Conservation (phyloP, 108 stramenopile genomes). For the Cyclotella kingstonii region DNA sequence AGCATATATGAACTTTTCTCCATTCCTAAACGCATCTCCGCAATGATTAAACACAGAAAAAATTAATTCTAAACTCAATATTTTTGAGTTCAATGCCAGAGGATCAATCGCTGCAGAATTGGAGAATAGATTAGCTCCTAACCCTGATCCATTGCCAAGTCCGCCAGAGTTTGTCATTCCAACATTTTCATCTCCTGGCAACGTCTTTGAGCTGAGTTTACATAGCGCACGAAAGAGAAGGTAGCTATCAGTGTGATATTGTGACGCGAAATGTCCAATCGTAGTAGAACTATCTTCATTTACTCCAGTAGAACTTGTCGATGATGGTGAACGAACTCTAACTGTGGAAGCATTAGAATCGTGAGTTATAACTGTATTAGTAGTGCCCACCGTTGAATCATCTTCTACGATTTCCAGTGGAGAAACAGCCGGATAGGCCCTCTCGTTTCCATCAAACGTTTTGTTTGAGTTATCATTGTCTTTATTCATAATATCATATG, state of each 20-base stretch:
- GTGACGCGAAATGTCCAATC: slow-evolving; percentile 59
- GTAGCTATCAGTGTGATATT: slow-evolving; percentile 94
- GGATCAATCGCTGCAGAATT: slow-evolving; percentile 60
- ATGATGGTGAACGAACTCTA: not conserved
- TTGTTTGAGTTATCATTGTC: slow-evolving; percentile 15
- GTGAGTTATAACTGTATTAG: slow-evolving; percentile 14
- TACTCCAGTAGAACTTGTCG: slow-evolving; percentile 3
- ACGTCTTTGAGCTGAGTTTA: slow-evolving; percentile 87
- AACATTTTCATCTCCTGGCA: slow-evolving; percentile 66
- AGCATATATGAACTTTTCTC: slow-evolving; percentile 88
- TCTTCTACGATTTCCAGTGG: slow-evolving; percentile 4
- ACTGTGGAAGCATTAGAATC: slow-evolving; percentile 9
- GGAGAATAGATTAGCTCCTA: slow-evolving; percentile 42
- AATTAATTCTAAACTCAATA: slow-evolving; percentile 92
- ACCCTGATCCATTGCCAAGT: slow-evolving; percentile 3
- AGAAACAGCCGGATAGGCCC: not conserved
- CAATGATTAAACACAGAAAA: slow-evolving; percentile 82
- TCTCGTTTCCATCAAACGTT: not conserved
- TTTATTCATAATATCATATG: slow-evolving; percentile 52
- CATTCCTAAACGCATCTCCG: slow-evolving; percentile 76
- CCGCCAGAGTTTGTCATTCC: slow-evolving; percentile 1
- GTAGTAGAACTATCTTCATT: slow-evolving; percentile 9
- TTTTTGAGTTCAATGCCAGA: slow-evolving; percentile 84
- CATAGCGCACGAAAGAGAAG: slow-evolving; percentile 95
- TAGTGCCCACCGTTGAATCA: slow-evolving; percentile 21